Base-by-base conservation (phyloP, 2,329 filamentous ascomycete genomes). In the Stagonosporopsis chrysanthemi region DNA sequence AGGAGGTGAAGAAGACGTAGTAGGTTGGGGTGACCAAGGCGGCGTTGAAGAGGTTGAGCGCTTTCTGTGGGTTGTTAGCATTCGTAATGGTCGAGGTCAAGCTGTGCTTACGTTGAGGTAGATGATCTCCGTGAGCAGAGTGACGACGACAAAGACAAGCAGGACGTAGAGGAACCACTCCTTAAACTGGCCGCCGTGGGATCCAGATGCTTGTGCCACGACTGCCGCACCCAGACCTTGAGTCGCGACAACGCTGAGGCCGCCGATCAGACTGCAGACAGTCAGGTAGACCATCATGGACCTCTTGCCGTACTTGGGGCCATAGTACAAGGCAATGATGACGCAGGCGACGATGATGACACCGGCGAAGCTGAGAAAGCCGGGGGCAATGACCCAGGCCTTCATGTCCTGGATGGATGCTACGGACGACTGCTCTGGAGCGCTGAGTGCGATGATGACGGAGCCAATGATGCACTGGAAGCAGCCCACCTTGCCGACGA, bases 261-360 rank as follows among this genome's bases (percentile, higher is more conserved):
- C 95, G 63, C 95, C 95, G 60, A 98, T 88, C 82, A 96, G 86
- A 79, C 92, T 97, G 84, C 95, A 99, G 67, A 99, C 94, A 67
- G 90, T 93, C 66, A 99, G 87, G 78, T 99, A 98, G 31, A 98
- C 92, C 76, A 99, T 84, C 95, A 99, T 98, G 71, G 90, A 94
- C 83, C 92, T 94, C 80, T 96, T 97, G 45, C 93, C 95, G 74
- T 94, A 99, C 69, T 89, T 85, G 15, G 95, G 95, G 0, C 87
- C 95, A 39, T 86, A 88, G 84, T 89, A 98, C 44, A 95, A 78
- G 0, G 92, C 92, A 33, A 90, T 86, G 60, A 92, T 84, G 11
- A 80, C 68, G 56, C 87, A 90, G 0, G 88, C 91, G 23, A 95
- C 71, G 33, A 98, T 84, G 62, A 98, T 84, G 43, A 97, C 83